Conservation (phyloP, 441 rosid species). For the Gossypium davidsonii region DNA sequence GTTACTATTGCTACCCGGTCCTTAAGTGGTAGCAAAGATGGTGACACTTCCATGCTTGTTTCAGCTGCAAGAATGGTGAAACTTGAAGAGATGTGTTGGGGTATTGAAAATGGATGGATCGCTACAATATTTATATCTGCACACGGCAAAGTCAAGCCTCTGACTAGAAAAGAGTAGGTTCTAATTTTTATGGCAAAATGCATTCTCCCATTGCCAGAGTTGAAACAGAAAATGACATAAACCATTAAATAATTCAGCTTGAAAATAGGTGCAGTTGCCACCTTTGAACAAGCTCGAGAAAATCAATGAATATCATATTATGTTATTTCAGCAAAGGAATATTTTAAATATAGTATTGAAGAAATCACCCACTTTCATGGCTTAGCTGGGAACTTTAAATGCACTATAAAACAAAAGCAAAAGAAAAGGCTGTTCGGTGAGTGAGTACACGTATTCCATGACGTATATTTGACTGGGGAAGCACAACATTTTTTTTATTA, state of each 20-base stretch:
- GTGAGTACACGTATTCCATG: neutral
- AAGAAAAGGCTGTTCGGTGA: neutral
- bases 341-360: neutral
- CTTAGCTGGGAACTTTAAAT: neutral
- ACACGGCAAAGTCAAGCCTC: neutral
- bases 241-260: neutral
- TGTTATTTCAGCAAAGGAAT: neutral
- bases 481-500: neutral
- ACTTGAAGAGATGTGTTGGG: neutral
- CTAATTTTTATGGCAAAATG: too few relatives aligned
- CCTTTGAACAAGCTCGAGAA: neutral
- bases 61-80: constrained; percentile 18
- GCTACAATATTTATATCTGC: neutral
- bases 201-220: neutral
- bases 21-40: constrained; percentile 27
- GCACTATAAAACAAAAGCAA: neutral
- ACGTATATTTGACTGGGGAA: neutral
- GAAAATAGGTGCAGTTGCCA: neutral
- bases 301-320: neutral
- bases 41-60: neutral
- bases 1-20: constrained; percentile 48
- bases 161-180: too few relatives aligned
- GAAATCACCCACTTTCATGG: neutral
- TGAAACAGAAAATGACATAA: neutral
- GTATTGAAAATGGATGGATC: neutral